Percentiles rank a stretch among this genome's conserved stretches.
Evolutionary conservation across 2,329 filamentous ascomycete species (phyloP).

Genomic region (Sphaerostilbella broomeana): DNA sequence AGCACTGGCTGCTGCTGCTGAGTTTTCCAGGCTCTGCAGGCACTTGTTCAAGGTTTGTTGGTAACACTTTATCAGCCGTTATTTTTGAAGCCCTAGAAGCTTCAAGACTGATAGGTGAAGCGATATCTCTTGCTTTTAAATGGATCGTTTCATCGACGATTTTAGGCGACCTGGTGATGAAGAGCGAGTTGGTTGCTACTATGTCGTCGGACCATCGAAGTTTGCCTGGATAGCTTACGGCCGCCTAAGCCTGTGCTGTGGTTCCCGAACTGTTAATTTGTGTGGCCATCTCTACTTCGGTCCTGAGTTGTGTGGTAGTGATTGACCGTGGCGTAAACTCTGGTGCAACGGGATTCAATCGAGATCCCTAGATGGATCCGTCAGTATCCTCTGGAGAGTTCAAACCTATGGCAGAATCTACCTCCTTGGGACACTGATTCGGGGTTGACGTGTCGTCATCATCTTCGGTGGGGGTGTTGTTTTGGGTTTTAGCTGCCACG

Average conservation of each 20-base stretch:
- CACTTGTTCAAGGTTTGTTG: too few species aligned
- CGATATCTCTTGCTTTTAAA: too few species aligned
- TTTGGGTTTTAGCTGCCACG: constrained; percentile 11
- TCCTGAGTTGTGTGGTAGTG: background rate
- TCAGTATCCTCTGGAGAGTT: constrained; percentile 10
- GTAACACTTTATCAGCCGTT: too few species aligned
- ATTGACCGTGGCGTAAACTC: constrained; percentile 44
- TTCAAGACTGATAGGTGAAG: too few species aligned
- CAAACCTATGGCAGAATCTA: constrained; percentile 38
- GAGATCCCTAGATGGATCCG: constrained; percentile 38
- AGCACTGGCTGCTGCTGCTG: too few species aligned
- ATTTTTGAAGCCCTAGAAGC: too few species aligned
- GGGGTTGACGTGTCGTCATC: constrained; percentile 27
- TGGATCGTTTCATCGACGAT: too few species aligned
- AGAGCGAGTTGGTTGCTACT: constrained; percentile 10
- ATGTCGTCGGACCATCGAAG: constrained; percentile 27
- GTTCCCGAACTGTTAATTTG: background rate
- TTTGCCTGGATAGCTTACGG: constrained; percentile 5
- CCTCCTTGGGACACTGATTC: constrained; percentile 41
- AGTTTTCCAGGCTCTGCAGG: too few species aligned
- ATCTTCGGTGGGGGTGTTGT: constrained; percentile 16
- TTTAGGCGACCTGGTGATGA: background rate
- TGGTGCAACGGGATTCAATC: constrained; percentile 49
- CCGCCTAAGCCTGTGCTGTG: background rate
- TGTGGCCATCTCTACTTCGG: background rate